phyloP scores from a whole-genome alignment of 257 asterid species.

The Verbascum thapsus region DNA sequence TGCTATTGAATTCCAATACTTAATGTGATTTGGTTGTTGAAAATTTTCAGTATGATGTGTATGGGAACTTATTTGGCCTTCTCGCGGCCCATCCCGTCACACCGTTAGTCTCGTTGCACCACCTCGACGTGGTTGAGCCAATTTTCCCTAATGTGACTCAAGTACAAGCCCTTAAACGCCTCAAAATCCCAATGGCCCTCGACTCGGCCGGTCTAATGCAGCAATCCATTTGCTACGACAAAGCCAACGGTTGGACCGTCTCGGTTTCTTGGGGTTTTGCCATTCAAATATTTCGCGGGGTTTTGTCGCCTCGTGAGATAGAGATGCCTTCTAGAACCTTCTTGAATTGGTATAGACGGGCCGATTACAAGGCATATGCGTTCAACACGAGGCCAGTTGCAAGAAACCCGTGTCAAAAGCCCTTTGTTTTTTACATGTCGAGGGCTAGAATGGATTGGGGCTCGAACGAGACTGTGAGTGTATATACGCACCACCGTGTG shows the following conservation, averaged over 20 bases:
- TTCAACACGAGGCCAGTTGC: slow-evolving; percentile 71
- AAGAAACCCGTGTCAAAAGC: slow-evolving; percentile 68
- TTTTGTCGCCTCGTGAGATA: slow-evolving; percentile 62
- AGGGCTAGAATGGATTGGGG: slow-evolving; percentile 37
- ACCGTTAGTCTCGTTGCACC: slow-evolving; percentile 63
- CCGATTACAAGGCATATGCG: slow-evolving; percentile 67
- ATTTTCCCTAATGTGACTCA: slow-evolving; percentile 54
- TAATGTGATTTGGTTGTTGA: slow-evolving; percentile 23
- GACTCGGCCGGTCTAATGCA: slow-evolving; percentile 68
- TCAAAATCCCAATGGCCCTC: slow-evolving; percentile 44
- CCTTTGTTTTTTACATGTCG: slow-evolving; percentile 53
- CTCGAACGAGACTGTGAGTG: slow-evolving; percentile 41
- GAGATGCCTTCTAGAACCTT: slow-evolving; percentile 77
- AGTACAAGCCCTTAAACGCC: slow-evolving; percentile 41
- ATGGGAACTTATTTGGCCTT: slow-evolving; percentile 68
- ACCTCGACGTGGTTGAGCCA: slow-evolving; percentile 70
- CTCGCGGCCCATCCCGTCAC: slow-evolving; percentile 65
- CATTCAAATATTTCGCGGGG: slow-evolving; percentile 60
- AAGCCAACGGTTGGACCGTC: slow-evolving; percentile 49
- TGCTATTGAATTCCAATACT: slow-evolving; percentile 11
- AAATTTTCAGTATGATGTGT: slow-evolving; percentile 63
- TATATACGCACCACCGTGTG: slow-evolving; percentile 41
- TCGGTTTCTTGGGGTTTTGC: slow-evolving; percentile 74
- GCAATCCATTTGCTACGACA: slow-evolving; percentile 69
- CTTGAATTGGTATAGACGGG: slow-evolving; percentile 68